Conservation (phyloP, 228 moss, liverwort and hornwort genomes). For the Sphagnum fallax region DNA sequence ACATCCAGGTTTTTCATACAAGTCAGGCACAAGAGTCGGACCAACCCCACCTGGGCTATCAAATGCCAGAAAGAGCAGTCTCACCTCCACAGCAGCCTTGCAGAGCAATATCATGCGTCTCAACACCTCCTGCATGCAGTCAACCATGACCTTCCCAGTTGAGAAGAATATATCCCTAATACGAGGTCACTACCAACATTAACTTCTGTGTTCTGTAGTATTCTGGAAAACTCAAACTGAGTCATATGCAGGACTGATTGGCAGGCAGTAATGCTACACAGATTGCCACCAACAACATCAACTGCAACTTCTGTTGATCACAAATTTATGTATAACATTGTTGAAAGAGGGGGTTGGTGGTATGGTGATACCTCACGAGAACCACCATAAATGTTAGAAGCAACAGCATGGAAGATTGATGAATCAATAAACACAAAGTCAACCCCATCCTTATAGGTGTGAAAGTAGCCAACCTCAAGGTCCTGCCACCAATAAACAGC, state of each 20-base stretch:
- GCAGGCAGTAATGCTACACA: no score
- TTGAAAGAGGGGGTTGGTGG: background rate
- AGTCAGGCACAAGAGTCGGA: background rate
- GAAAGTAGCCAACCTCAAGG: constrained; percentile 76
- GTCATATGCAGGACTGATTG: no score
- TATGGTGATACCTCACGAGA: constrained; percentile 45
- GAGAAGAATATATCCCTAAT: background rate
- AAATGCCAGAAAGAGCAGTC: background rate
- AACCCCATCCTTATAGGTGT: constrained; percentile 67
- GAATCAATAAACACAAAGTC: constrained; percentile 81
- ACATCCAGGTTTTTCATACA: background rate
- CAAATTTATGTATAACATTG: background rate
- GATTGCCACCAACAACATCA: background rate
- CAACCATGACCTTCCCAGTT: background rate
- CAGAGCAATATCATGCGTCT: constrained; percentile 74
- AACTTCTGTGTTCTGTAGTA: background rate
- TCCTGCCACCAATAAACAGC: constrained; percentile 36
- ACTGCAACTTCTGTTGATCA: background rate
- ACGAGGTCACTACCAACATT: background rate
- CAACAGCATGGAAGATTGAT: constrained; percentile 45
- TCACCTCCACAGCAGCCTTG: constrained; percentile 69
- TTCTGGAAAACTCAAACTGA: background rate
- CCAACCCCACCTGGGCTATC: background rate
- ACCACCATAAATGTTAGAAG: constrained; percentile 65
- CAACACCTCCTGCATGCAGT: constrained; percentile 36